These are phyloP conservation scores for Cladosporium cucumerinum DNA, from an alignment of 2,329 filamentous ascomycete species.

Conservation along the genomic window DNA sequence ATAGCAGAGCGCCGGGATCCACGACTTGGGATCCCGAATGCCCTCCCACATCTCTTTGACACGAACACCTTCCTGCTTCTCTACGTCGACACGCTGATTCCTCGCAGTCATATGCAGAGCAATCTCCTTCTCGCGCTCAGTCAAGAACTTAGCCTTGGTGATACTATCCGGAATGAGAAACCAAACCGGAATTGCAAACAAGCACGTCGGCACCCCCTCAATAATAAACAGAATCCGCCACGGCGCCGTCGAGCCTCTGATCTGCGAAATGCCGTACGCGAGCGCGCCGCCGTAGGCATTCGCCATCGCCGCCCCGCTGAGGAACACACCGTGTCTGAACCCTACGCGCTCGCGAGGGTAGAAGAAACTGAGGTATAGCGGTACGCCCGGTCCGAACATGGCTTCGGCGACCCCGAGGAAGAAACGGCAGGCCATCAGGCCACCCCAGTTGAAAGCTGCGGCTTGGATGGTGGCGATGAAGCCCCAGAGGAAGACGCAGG, in stretches of 20 bases:
- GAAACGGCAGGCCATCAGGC: conserved; percentile 50
- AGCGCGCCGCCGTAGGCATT: conserved; percentile 72
- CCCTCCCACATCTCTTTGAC: conserved; percentile 48
- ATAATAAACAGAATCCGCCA: conserved; percentile 64
- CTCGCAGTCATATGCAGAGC: conserved; percentile 42
- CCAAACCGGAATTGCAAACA: conserved; percentile 54
- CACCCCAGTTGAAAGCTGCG: conserved; percentile 43
- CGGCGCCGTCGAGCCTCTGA: conserved; percentile 53
- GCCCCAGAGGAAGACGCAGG: conserved; percentile 46
- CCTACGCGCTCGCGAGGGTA: conserved; percentile 58
- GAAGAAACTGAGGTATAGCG: conserved; percentile 63
- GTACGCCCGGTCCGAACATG: conserved; percentile 48
- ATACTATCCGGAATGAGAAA: conserved; percentile 53
- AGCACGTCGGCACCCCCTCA: conserved; percentile 60
- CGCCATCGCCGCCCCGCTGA: conserved; percentile 61
- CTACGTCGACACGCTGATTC: conserved; percentile 22
- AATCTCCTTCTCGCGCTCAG: conserved; percentile 55
- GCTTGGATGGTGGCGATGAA: conserved; percentile 48
- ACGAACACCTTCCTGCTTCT: conserved; percentile 43
- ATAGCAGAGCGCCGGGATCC: conserved; percentile 49
- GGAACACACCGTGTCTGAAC: conserved; percentile 54
- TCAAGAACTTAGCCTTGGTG: conserved; percentile 52
- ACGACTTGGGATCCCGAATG: conserved; percentile 37
- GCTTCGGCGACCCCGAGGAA: conserved; percentile 42
- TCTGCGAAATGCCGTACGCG: conserved; percentile 63